Base-by-base conservation (phyloP, 2,329 filamentous ascomycete species). In the Ophiocordyceps robertsii region DNA sequence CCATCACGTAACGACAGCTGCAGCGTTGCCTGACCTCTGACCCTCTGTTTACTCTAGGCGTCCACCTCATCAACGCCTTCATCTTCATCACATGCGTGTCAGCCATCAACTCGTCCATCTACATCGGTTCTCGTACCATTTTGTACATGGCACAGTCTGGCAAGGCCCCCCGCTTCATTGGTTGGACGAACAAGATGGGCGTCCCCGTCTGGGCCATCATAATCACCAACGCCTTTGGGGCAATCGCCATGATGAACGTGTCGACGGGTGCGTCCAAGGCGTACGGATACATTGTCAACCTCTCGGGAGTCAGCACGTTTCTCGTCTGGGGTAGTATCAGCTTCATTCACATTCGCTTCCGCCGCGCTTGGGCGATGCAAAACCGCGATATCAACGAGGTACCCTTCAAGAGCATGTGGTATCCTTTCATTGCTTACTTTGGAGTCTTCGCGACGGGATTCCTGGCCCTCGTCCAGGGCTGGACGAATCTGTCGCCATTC, bases 21-120 rank as follows among this genome's bases (percentile, higher is more conserved):
- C 24, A 24, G 7, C 24, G 7, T 7, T 4, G 24, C 24, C 24
- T 24, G 24, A n/a, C n/a, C n/a, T 27, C 44, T 49, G 35, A 49
- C 38, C 19, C 16, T 30, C 19, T 8, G 2, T 13, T 10, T 16
- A 8, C 2, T 19, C 19, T 19, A 62, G 59, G 61, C 31, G 80
- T 83, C 1, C 77, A 89, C 54, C 70, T 89, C 1, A 82, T 89
- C 64, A 89, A 89, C 49, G 81, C 78, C 33, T 81, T 86, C 53
- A 84, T 86, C 52, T 71, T 89, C 40, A 65, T 85, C 9, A 84
- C 83, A 12, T 83, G 83, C 43, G 66, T 86, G 32, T 80, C 73
- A 1, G 81, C 82, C 16, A 74, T 82, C 50, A 89, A 89, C 61
- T 79, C 75, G 41, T 83, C 80, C 9, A 82, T 89, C 47, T 89